Conservation (phyloP, 148 eudicot genomes). For the Rheum nobile region DNA sequence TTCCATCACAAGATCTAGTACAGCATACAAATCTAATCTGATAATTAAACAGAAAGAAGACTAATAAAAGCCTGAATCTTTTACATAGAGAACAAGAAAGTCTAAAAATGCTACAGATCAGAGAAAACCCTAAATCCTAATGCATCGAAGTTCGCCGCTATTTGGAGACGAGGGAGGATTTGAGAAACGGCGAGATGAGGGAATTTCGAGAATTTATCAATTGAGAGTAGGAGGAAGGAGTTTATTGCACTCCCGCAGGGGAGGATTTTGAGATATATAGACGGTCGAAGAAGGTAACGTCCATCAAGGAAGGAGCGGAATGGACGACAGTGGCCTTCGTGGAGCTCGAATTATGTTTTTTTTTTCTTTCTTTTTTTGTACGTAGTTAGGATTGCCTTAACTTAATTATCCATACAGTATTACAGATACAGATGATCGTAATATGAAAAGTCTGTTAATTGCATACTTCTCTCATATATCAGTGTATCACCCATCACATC, state of each 20-base stretch:
- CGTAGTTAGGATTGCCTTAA: too few relatives aligned
- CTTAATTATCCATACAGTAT: too few relatives aligned
- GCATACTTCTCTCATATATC: too few relatives aligned
- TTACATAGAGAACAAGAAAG: neutral
- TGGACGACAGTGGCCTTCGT: neutral
- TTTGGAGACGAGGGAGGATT: neutral
- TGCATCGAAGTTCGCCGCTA: neutral
- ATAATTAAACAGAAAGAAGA: neutral
- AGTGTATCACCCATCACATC: too few relatives aligned
- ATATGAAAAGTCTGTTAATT: too few relatives aligned
- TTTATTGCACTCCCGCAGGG: neutral
- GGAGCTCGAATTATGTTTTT: conserved; percentile 1
- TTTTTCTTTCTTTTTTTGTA: neutral
- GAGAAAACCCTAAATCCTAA: conserved; percentile 10
- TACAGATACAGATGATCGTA: too few relatives aligned
- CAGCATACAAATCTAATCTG: neutral
- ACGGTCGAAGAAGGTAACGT: neutral
- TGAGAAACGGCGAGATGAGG: neutral
- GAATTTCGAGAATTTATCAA: neutral
- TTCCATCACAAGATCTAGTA: conserved; percentile 11
- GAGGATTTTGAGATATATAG: neutral
- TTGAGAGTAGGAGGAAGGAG: neutral
- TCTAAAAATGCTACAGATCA: neutral
- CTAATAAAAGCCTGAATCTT: neutral
- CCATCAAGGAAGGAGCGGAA: conserved; percentile 1